These are phyloP conservation scores for Cryptococcus amylolentus DNA, from an alignment of 1,284 basidiomycete genomes.

Conservation along the genomic window DNA sequence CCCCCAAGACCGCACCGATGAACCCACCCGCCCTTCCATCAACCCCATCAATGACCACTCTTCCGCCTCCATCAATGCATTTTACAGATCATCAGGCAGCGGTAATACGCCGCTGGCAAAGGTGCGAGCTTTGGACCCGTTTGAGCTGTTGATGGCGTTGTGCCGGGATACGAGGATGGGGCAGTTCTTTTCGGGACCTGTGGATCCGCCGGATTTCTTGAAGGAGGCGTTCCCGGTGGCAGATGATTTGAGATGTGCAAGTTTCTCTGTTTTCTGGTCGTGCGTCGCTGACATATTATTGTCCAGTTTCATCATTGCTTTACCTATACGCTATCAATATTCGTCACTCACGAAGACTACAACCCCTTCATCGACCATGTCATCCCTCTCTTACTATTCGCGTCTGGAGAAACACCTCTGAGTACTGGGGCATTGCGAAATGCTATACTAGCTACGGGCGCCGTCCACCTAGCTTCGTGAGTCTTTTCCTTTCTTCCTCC, in stretches of 20 bases:
- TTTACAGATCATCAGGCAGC: no score
- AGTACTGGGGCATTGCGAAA: slow-evolving; percentile 28
- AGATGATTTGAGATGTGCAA: slow-evolving; percentile 37
- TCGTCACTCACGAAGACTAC: slow-evolving; percentile 37
- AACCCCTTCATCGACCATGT: slow-evolving; percentile 42
- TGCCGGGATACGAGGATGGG: slow-evolving; percentile 41
- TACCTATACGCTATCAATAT: slow-evolving; percentile 40
- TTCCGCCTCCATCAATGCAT: neutral
- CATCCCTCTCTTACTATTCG: slow-evolving; percentile 37
- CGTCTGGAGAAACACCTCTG: slow-evolving; percentile 24
- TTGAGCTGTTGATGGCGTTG: slow-evolving; percentile 37
- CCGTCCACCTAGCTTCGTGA: slow-evolving; percentile 29
- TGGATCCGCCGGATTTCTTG: slow-evolving; percentile 39
- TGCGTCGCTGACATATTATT: neutral
- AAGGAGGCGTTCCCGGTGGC: slow-evolving; percentile 27
- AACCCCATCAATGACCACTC: neutral
- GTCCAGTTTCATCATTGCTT: slow-evolving; percentile 42
- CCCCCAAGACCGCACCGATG: neutral
- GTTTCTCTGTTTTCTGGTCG: slow-evolving; percentile 2
- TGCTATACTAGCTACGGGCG: slow-evolving; percentile 35
- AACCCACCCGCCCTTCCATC: neutral
- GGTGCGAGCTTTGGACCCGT: slow-evolving; percentile 15
- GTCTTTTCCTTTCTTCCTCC: neutral
- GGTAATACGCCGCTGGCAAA: neutral
- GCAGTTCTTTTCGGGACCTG: slow-evolving; percentile 31